phyloP scores from a whole-genome alignment of 306 rosid genomes.

The Cucumis hystrix region DNA sequence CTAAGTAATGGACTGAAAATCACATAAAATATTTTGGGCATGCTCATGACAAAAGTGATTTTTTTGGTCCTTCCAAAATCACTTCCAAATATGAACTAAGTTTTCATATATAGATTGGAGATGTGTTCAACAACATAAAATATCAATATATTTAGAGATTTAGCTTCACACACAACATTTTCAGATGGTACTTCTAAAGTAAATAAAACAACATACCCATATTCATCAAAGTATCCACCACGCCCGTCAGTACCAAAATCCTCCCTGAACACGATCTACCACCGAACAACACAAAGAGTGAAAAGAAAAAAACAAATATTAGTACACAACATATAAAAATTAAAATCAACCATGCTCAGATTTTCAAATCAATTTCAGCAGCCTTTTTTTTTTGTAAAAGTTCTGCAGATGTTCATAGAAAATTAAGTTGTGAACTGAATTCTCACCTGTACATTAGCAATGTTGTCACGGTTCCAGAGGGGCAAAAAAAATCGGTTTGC shows the following conservation, averaged over 20 bases:
- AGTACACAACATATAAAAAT: neutral
- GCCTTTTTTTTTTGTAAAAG: neutral
- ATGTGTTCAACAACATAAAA: neutral
- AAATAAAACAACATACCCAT: constrained; percentile 49
- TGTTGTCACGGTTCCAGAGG: constrained; percentile 97
- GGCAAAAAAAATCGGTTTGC: constrained; percentile 90
- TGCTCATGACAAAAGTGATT: no score
- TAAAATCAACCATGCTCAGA: neutral
- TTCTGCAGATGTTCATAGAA: neutral
- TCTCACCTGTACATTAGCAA: constrained; percentile 80
- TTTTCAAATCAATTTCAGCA: neutral
- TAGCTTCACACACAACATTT: neutral
- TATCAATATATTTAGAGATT: neutral
- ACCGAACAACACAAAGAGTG: constrained; percentile 6
- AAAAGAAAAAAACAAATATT: constrained; percentile 2
- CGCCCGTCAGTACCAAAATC: constrained; percentile 99
- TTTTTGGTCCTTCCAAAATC: no score
- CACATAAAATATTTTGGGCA: no score
- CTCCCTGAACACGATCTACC: constrained; percentile 92
- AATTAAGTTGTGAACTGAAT: constrained; percentile 5
- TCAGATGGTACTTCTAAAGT: neutral
- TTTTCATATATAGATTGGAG: neutral
- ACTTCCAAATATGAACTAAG: no score
- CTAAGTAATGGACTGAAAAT: no score
- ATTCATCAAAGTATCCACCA: constrained; percentile 95